Evolutionary conservation across 2,329 filamentous ascomycete species (phyloP).

Genomic region (Zymoseptoria pseudotritici): DNA sequence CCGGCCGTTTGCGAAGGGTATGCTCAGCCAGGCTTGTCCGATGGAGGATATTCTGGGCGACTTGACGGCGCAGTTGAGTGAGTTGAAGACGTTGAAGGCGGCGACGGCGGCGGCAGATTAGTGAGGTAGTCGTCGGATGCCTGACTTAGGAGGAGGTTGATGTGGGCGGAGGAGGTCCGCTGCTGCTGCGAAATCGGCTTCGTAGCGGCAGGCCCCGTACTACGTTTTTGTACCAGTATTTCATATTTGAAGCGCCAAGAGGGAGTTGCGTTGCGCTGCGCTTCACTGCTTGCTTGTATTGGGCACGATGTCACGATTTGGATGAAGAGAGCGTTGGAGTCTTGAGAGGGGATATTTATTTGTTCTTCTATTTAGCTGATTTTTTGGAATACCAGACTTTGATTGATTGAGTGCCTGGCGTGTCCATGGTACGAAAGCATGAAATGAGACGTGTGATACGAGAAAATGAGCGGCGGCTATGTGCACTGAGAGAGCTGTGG

Average conservation of each 20-base stretch:
- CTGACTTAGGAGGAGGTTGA: background rate
- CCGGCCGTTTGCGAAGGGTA: constrained; percentile 57
- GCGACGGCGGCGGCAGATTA: background rate
- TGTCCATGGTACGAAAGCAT: too few species aligned
- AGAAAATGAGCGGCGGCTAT: too few species aligned
- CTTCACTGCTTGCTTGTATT: background rate
- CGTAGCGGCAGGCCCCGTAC: background rate
- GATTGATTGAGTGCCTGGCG: too few species aligned
- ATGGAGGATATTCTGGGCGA: constrained; percentile 64
- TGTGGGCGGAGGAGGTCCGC: background rate
- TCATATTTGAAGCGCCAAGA: background rate
- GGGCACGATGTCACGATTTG: background rate
- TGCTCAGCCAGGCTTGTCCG: constrained; percentile 68
- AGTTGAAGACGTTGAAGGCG: constrained; percentile 45
- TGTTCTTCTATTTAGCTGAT: background rate
- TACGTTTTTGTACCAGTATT: background rate
- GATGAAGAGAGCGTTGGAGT: background rate
- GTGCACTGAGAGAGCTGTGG: too few species aligned
- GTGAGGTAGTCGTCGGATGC: background rate
- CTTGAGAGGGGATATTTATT: background rate
- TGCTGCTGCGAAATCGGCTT: background rate
- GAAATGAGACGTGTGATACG: too few species aligned
- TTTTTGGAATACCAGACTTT: background rate
- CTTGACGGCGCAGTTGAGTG: constrained; percentile 54
- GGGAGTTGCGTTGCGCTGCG: background rate